Conservation (phyloP, 164 flowering plant genomes). For the Piper betle region DNA sequence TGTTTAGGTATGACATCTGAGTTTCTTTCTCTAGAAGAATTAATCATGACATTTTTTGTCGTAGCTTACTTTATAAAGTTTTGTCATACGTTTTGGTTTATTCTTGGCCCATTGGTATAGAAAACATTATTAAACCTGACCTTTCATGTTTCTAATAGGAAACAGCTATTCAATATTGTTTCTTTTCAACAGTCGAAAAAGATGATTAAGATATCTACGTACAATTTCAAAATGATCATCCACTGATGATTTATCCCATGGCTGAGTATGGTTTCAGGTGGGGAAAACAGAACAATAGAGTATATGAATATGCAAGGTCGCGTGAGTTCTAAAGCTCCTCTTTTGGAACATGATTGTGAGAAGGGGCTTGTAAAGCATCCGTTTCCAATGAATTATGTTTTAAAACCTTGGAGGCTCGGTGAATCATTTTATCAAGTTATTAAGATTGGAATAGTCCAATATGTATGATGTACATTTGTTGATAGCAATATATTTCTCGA, state of each 20-base stretch:
- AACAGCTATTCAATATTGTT: too few species aligned
- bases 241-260: neutral
- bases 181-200: too few species aligned
- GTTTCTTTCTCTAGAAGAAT: neutral
- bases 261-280: conserved; percentile 33
- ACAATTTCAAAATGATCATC: neutral
- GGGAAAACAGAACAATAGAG: conserved; percentile 73
- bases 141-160: neutral
- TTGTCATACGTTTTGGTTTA: neutral
- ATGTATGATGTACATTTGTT: conserved; percentile 43
- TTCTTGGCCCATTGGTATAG: neutral
- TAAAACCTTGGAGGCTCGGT: conserved; percentile 89
- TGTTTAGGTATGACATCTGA: conserved; percentile 64
- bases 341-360: conserved; percentile 50
- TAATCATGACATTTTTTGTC: neutral
- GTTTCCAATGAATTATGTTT: conserved; percentile 76
- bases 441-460: conserved; percentile 91
- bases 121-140: neutral
- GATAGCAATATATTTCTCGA: neutral
- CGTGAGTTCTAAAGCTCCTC: conserved; percentile 39
- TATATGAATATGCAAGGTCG: conserved; percentile 88
- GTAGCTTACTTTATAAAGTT: too few species aligned
- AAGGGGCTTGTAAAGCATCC: conserved; percentile 67
- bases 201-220: too few species aligned
- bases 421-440: conserved; percentile 82